Conservation (phyloP, 2,329 filamentous ascomycete genomes). For the Xylaria sp. region DNA sequence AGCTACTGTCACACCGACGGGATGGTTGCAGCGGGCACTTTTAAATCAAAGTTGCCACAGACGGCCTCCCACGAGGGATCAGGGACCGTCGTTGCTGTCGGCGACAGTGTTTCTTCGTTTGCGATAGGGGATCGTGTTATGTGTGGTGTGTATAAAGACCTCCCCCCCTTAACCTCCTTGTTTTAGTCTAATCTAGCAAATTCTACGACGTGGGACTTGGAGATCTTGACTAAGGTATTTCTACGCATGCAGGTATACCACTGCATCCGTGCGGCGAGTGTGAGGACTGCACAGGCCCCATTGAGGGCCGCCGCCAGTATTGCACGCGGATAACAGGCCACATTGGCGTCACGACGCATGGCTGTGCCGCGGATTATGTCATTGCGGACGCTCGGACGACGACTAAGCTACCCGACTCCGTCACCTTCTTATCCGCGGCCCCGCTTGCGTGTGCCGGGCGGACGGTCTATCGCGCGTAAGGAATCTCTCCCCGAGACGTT, state of each 20-base stretch:
- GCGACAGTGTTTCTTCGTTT: slow-evolving; percentile 55
- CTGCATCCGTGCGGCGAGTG: slow-evolving; percentile 64
- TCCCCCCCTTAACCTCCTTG: neutral
- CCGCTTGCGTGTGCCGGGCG: slow-evolving; percentile 66
- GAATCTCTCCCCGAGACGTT: neutral
- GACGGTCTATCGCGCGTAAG: slow-evolving; percentile 58
- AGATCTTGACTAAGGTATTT: neutral
- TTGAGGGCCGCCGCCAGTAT: slow-evolving; percentile 61
- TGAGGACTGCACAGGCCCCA: slow-evolving; percentile 59
- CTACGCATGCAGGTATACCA: slow-evolving; percentile 51
- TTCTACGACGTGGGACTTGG: neutral
- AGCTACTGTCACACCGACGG: slow-evolving; percentile 71
- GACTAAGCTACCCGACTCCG: slow-evolving; percentile 58
- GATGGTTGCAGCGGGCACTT: slow-evolving; percentile 63
- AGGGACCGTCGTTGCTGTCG: slow-evolving; percentile 62
- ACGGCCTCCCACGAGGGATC: slow-evolving; percentile 67
- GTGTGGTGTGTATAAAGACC: slow-evolving; percentile 51
- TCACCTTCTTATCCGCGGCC: slow-evolving; percentile 62
- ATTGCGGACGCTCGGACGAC: slow-evolving; percentile 59
- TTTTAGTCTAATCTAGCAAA: no score
- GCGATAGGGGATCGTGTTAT: slow-evolving; percentile 64
- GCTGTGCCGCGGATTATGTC: slow-evolving; percentile 67
- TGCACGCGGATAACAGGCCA: slow-evolving; percentile 57
- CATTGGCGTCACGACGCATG: slow-evolving; percentile 61
- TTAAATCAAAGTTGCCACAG: slow-evolving; percentile 59